Conservation (phyloP, 228 moss, liverwort and hornwort genomes). For the Sphagnum magellanicum region DNA sequence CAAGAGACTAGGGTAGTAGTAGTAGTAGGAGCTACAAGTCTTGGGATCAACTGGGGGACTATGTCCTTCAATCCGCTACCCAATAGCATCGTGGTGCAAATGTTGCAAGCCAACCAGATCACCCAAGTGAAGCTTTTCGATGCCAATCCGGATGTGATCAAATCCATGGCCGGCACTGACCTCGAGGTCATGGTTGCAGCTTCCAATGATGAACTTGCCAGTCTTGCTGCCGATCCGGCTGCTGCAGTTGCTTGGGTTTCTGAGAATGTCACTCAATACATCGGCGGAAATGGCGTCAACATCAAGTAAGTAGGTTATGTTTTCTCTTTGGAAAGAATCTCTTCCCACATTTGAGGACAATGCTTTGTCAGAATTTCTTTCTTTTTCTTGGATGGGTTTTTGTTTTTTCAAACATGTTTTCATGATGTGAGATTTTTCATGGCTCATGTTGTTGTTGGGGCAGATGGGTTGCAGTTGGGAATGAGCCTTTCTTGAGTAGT, state of each 20-base stretch:
- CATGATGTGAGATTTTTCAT: too few species aligned
- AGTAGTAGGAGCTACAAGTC: background rate
- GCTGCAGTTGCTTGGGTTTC: conserved; percentile 34
- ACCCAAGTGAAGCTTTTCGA: conserved; percentile 49
- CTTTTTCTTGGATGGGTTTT: too few species aligned
- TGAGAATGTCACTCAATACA: conserved; percentile 29
- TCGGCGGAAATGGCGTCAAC: conserved; percentile 21
- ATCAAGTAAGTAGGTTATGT: conserved; percentile 22
- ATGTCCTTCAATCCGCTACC: conserved; percentile 39
- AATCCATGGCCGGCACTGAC: conserved; percentile 20
- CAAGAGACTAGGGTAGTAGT: too few species aligned
- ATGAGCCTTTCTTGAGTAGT: conserved; percentile 70
- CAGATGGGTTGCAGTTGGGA: conserved; percentile 88
- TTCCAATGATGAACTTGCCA: conserved; percentile 36
- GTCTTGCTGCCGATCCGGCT: conserved; percentile 14
- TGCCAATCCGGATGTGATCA: conserved; percentile 20
- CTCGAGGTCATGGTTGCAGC: conserved; percentile 58
- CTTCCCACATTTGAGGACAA: too few species aligned
- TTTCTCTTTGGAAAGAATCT: too few species aligned
- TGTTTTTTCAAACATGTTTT: too few species aligned
- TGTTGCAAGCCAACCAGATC: conserved; percentile 33
- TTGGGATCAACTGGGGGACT: conserved; percentile 55
- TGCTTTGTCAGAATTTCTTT: too few species aligned
- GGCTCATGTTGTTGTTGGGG: background rate
- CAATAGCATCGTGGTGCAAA: conserved; percentile 22